Percentiles rank a stretch among this genome's conserved stretches.
These are phyloP conservation scores for Pyricularia pennisetigena DNA, from an alignment of 2,329 filamentous ascomycete genomes.

Conservation along the genomic window DNA sequence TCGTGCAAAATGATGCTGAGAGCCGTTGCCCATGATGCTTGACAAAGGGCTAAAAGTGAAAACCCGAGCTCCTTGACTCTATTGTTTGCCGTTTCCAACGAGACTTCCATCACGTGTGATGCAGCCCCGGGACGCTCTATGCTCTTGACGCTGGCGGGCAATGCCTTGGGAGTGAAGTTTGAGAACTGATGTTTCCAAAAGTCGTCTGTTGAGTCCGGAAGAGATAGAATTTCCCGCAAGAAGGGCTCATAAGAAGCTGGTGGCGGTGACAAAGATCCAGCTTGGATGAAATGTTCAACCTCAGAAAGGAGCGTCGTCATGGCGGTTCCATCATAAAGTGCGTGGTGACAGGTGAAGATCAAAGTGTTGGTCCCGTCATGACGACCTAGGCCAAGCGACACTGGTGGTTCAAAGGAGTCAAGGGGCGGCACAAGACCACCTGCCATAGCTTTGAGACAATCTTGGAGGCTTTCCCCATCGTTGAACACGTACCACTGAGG, in stretches of 20 bases:
- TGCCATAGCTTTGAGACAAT: slow-evolving; percentile 29
- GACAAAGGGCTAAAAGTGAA: slow-evolving; percentile 57
- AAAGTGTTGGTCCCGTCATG: slow-evolving; percentile 19
- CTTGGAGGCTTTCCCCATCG: slow-evolving; percentile 18
- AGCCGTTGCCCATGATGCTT: slow-evolving; percentile 62
- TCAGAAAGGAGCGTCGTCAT: slow-evolving; percentile 62
- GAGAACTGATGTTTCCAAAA: slow-evolving; percentile 59
- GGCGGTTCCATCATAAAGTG: slow-evolving; percentile 77
- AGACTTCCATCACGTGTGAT: slow-evolving; percentile 14
- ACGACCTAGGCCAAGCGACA: slow-evolving; percentile 32
- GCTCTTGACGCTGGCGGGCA: background rate
- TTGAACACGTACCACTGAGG: slow-evolving; percentile 29
- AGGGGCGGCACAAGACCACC: slow-evolving; percentile 26
- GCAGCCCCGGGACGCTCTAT: background rate
- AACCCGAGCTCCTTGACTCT: slow-evolving; percentile 42
- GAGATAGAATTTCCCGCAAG: slow-evolving; percentile 43
- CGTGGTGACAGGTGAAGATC: slow-evolving; percentile 59
- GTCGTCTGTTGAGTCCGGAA: slow-evolving; percentile 36
- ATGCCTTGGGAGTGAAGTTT: slow-evolving; percentile 29
- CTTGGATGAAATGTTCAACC: slow-evolving; percentile 47
- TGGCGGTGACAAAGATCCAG: slow-evolving; percentile 27
- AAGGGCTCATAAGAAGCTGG: slow-evolving; percentile 53
- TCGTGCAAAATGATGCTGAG: slow-evolving; percentile 45
- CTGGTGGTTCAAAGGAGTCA: slow-evolving; percentile 33
- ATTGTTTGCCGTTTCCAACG: slow-evolving; percentile 35